Percentiles rank a stretch among this genome's conserved stretches.
These are phyloP conservation scores for Panaeolus cyanescens DNA, from an alignment of 768 basidiomycete species.

Conservation along the genomic window DNA sequence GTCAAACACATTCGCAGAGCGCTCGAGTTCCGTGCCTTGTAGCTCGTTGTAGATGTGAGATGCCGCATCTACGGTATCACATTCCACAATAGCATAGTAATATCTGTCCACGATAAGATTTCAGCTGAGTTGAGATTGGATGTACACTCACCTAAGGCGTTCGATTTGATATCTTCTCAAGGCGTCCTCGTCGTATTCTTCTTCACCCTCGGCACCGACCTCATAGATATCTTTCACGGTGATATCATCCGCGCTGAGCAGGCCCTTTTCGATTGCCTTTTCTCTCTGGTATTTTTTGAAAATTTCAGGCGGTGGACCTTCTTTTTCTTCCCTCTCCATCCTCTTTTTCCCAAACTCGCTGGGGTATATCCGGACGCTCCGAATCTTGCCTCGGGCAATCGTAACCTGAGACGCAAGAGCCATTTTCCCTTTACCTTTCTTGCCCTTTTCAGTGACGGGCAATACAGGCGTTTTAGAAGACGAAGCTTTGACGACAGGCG, in stretches of 20 bases:
- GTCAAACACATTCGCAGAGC: conserved; percentile 95
- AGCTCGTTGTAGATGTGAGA: conserved; percentile 82
- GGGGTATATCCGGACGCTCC: conserved; percentile 86
- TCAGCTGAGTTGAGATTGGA: conserved; percentile 1
- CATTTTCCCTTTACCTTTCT: conserved; percentile 15
- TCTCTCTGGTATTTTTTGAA: conserved; percentile 48
- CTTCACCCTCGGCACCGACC: conserved; percentile 53
- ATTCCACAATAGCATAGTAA: conserved; percentile 93
- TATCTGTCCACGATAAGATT: conserved; percentile 54
- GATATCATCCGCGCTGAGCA: conserved; percentile 53
- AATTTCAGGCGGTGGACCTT: conserved; percentile 86
- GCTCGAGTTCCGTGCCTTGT: conserved; percentile 93
- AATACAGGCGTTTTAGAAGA: conserved; percentile 12
- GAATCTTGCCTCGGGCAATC: conserved; percentile 63
- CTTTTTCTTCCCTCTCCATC: conserved; percentile 82
- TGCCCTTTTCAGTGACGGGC: conserved; percentile 11
- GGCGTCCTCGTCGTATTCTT: conserved; percentile 87
- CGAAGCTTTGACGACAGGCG: conserved; percentile 39
- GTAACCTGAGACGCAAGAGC: conserved; percentile 17
- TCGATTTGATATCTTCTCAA: conserved; percentile 92
- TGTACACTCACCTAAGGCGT: conserved; percentile 70
- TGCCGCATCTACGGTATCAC: conserved; percentile 77
- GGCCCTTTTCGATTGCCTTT: conserved; percentile 28
- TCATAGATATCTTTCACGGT: conserved; percentile 68
- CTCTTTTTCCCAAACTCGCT: conserved; percentile 90